Evolutionary conservation across 495 filamentous ascomycete species (phyloP), one percentile per base, ranked within the genome.

Genomic region (Pseudevernia furfuracea): DNA sequence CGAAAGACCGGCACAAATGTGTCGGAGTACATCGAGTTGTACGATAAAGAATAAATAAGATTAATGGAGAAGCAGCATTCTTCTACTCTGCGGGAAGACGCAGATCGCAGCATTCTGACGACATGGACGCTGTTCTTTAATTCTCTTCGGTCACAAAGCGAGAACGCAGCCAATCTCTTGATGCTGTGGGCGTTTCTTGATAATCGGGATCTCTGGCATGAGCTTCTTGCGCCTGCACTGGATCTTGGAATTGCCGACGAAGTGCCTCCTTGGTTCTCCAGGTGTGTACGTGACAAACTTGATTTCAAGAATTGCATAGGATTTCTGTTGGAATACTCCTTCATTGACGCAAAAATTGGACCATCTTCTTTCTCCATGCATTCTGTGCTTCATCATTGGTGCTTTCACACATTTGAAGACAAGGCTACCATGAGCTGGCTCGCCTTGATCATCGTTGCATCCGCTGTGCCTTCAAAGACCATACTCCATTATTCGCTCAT

Each of bases 341-440:
- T 58, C 11, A 58, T 58, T 58, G 56, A 58, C 21, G 19, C 30
- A n/a, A 36, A 37, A 36, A 39, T 1, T n/a, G 72, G 70, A 62
- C 73, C 72, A 52, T 15, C 48, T 65, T 72, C 73, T 30, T 76
- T 75, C 72, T 69, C 72, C 32, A 72, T 76, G 60, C 74, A 76
- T 69, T 61, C 68, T 56, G 75, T 72, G 43, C 68, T 77, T 64
- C 74, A 77, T 59, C 69, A 71, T 28, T 77, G 73, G 75, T 44
- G 43, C 43, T 44, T 44, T 21, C 43, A 44, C 43, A 44, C 43
- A 44, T 21, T 44, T 64, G 23, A 73, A 65, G 64, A 39, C 34
- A 34, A 58, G 28, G 38, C 38, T 37, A 44, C 43, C n/a, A 44
- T 44, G 43, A 44, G 43, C 43, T 44, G 43, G 15, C 43, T 44